Percentiles rank a stretch among this genome's conserved stretches.
These are phyloP conservation scores for Ailanthus altissimus DNA, from an alignment of 345 rosid genomes.

Conservation along the genomic window DNA sequence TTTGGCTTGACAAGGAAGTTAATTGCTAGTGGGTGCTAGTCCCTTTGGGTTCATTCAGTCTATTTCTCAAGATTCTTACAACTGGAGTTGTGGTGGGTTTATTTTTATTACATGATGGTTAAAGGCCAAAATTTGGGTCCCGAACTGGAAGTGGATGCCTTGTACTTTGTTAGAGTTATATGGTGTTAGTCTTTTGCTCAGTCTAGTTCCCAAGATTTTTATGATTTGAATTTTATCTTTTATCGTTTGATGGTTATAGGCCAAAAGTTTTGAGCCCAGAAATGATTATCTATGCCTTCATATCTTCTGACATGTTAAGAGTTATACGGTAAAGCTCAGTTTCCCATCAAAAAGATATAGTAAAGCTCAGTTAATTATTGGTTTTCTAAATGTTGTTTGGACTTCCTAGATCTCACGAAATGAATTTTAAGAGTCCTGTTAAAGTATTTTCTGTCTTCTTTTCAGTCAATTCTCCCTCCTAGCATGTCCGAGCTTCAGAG, in stretches of 20 bases:
- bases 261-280: neutral
- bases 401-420: neutral
- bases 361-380: neutral
- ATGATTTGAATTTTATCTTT: neutral
- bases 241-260: neutral
- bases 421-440: neutral
- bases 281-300: neutral
- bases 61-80: neutral
- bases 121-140: neutral
- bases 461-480: slow-evolving; percentile 78
- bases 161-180: no score
- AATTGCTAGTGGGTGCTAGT: neutral
- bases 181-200: neutral
- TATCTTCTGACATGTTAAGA: neutral
- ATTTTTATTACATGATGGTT: neutral
- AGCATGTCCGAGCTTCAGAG: slow-evolving; percentile 86
- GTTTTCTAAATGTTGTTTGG: neutral
- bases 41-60: neutral
- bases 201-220: neutral
- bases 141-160: neutral
- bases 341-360: no score
- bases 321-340: neutral
- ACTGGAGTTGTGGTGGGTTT: neutral
- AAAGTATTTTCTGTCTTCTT: slow-evolving; percentile 29
- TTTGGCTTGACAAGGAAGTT: neutral